These are phyloP conservation scores for Tolypocladium nubicola DNA, from an alignment of 2,329 filamentous ascomycete species.

Conservation along the genomic window DNA sequence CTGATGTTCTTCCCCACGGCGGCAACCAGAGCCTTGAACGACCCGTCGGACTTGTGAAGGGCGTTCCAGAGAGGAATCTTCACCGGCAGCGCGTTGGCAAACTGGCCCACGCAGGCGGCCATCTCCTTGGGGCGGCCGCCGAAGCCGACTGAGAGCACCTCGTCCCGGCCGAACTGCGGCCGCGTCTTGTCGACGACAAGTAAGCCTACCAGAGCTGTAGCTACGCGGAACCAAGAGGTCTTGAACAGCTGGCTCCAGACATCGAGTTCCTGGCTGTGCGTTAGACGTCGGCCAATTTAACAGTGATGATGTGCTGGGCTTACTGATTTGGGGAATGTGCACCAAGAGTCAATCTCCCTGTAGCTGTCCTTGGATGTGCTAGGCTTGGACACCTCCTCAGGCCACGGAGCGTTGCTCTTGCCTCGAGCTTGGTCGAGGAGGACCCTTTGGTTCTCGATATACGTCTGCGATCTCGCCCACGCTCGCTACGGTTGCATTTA, in stretches of 20 bases:
- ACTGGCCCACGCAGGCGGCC: conserved; percentile 5
- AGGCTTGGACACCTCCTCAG: background rate
- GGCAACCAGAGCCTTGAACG: conserved; percentile 4
- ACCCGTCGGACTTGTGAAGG: background rate
- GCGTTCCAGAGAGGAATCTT: conserved; percentile 5
- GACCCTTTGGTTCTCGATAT: conserved; percentile 1
- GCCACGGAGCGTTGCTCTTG: conserved; percentile 1
- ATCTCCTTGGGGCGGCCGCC: conserved; percentile 5
- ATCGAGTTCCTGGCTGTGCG: conserved; percentile 2
- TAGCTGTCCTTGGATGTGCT: background rate
- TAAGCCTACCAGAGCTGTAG: conserved; percentile 3
- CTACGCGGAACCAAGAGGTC: conserved; percentile 7
- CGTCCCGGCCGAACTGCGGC: conserved; percentile 3
- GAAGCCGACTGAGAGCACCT: conserved; percentile 6
- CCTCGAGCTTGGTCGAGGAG: background rate
- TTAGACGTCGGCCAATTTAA: background rate
- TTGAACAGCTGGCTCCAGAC: conserved; percentile 4
- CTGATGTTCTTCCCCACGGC: conserved; percentile 6
- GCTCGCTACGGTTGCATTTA: background rate
- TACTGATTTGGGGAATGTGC: conserved; percentile 2
- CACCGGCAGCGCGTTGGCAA: conserved; percentile 7
- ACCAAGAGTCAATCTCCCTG: conserved; percentile 2
- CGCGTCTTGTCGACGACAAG: conserved; percentile 4
- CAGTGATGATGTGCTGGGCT: background rate
- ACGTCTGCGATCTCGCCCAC: conserved; percentile 2